phyloP scores from a whole-genome alignment of 805 yeast species.

The Cyberlindnera sargentensis region DNA sequence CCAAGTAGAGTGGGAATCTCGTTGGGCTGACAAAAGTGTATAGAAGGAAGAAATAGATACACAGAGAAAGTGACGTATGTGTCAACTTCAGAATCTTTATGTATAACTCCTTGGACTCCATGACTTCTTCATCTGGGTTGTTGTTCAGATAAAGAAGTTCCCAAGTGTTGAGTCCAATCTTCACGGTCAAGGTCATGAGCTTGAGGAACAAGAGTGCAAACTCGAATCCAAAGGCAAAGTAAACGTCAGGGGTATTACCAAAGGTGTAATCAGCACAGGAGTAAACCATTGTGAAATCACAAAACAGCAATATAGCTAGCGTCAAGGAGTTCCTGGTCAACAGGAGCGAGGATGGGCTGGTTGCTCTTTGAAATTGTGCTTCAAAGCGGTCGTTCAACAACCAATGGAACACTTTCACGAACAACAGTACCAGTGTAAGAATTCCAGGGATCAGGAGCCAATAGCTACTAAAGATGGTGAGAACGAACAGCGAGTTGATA shows the following conservation, averaged over 20 bases:
- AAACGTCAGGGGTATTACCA: conserved; percentile 41
- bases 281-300: conserved; percentile 48
- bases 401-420: conserved; percentile 71
- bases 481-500: conserved; percentile 52
- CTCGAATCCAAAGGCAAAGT: conserved; percentile 69
- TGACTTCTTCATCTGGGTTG: conserved; percentile 50
- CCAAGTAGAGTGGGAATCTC: conserved; percentile 38
- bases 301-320: conserved; percentile 33
- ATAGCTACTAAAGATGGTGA: conserved; percentile 45
- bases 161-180: conserved; percentile 42
- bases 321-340: conserved; percentile 39
- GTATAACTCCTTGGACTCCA: conserved; percentile 66
- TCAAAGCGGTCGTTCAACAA: conserved; percentile 46
- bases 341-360: conserved; percentile 25
- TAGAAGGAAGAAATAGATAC: conserved; percentile 39
- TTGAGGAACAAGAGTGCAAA: conserved; percentile 59
- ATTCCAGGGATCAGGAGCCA: conserved; percentile 36
- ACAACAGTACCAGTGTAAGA: conserved; percentile 35
- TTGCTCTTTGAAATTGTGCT: conserved; percentile 37
- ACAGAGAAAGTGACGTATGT: conserved; percentile 41
- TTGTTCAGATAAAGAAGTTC: conserved; percentile 45
- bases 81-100: conserved; percentile 50
- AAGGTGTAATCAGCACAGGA: conserved; percentile 42
- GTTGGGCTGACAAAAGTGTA: conserved; percentile 39
- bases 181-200: conserved; percentile 37